Evolutionary conservation across 108 stramenopile genomes (phyloP).

Genomic region (Cyclotella atomus): DNA sequence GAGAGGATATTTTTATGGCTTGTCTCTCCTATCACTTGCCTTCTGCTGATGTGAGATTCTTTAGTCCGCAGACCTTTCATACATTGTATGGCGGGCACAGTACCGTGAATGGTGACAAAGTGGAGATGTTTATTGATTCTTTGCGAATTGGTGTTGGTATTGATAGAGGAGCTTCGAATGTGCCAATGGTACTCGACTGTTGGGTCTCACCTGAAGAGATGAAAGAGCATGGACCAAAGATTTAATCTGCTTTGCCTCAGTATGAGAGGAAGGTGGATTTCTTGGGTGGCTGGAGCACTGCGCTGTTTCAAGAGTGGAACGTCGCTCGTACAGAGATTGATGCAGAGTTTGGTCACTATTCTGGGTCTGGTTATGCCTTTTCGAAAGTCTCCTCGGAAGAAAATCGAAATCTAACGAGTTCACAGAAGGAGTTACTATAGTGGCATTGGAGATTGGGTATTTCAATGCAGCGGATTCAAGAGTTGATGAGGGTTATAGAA

Average conservation of each 20-base stretch:
- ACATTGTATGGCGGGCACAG: constrained; percentile 1
- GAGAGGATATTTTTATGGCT: background rate
- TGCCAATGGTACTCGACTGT: background rate
- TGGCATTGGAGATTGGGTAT: constrained; percentile 41
- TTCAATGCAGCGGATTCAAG: constrained; percentile 7
- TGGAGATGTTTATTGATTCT: background rate
- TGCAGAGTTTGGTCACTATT: background rate
- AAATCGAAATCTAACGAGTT: constrained; percentile 47
- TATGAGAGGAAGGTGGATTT: background rate
- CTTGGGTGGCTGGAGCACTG: background rate
- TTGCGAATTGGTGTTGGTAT: background rate
- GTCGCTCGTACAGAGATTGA: background rate
- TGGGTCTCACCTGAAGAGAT: background rate
- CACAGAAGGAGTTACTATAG: constrained; percentile 42
- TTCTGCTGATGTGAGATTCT: background rate
- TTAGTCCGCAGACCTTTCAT: constrained; percentile 1
- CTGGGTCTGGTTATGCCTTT: background rate
- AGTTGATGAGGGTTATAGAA: background rate
- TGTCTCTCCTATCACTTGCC: background rate
- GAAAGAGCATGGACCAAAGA: background rate
- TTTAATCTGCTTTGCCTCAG: background rate
- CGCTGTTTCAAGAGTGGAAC: background rate
- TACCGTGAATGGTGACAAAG: background rate
- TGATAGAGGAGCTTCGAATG: background rate
- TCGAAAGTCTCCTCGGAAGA: background rate